A percentile compares a stretch with the other conserved stretches of the same genome.
Conservation (phyloP, 1,139 yeast genomes). For the Sugiyamaella paludigena region DNA sequence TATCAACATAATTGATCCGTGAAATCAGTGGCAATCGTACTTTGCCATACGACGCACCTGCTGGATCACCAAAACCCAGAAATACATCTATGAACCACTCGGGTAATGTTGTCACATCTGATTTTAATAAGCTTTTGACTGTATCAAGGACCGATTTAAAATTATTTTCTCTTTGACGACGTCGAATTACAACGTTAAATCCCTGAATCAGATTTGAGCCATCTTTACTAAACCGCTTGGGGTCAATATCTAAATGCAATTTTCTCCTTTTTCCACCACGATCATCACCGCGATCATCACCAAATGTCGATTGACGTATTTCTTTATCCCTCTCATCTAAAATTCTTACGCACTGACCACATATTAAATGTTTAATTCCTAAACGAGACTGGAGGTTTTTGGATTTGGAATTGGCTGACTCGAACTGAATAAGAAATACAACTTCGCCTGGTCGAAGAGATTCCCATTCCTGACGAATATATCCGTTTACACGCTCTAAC, state of each 20-base stretch:
- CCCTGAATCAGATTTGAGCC: conserved; percentile 11
- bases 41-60: conserved; percentile 16
- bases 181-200: conserved; percentile 30
- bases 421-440: conserved; percentile 32
- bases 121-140: conserved; percentile 20
- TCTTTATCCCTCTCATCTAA: conserved; percentile 21
- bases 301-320: conserved; percentile 3
- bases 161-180: conserved; percentile 25
- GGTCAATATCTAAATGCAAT: conserved; percentile 20
- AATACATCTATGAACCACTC: conserved; percentile 41
- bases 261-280: conserved; percentile 15
- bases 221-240: conserved; percentile 14
- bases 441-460: conserved; percentile 33
- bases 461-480: conserved; percentile 37
- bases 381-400: conserved; percentile 16
- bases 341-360: conserved; percentile 30
- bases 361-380: conserved; percentile 29
- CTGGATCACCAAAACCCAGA: conserved; percentile 39
- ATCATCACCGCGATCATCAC: conserved; percentile 3
- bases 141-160: conserved; percentile 29
- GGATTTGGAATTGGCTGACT: conserved; percentile 19
- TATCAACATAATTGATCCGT: conserved; percentile 24
- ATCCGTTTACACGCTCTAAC: conserved; percentile 21
- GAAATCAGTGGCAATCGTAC: conserved; percentile 11
- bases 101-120: conserved; percentile 33